phyloP scores from a whole-genome alignment of 1,284 basidiomycete species.

The Pseudozyma flocculosa region DNA sequence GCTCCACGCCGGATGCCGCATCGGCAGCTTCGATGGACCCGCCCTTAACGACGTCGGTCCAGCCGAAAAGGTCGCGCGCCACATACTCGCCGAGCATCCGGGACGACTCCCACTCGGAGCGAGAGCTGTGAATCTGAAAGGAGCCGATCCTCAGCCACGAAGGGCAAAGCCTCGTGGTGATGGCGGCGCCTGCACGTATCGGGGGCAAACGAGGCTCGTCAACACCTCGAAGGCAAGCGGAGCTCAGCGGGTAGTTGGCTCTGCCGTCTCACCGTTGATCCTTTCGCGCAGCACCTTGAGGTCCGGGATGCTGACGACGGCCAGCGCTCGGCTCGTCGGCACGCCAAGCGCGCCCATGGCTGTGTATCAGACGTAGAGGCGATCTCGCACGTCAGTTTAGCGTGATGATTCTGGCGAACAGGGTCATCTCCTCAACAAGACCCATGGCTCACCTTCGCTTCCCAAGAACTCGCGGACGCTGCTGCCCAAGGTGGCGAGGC shows the following conservation, averaged over 20 bases:
- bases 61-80: constrained; percentile 66
- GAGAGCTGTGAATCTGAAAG: constrained; percentile 78
- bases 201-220: too few species aligned
- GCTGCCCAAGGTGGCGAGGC: constrained; percentile 85
- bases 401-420: too few species aligned
- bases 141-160: constrained; percentile 90
- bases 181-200: constrained; percentile 63
- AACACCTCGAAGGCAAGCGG: too few species aligned
- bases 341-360: constrained; percentile 84
- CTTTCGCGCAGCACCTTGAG: constrained; percentile 77
- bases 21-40: background rate
- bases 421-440: too few species aligned
- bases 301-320: constrained; percentile 74
- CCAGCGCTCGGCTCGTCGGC: constrained; percentile 83
- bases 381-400: too few species aligned
- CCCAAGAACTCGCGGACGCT: constrained; percentile 79
- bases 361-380: background rate
- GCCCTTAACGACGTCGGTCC: constrained; percentile 33
- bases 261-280: constrained; percentile 66
- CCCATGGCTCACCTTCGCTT: constrained; percentile 56
- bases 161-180: constrained; percentile 81
- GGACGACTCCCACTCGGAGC: constrained; percentile 64
- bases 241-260: too few species aligned
- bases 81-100: constrained; percentile 65
- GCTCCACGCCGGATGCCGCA: background rate